Evolutionary conservation across 345 rosid genomes (phyloP).

Genomic region (Citrus trifoliata): DNA sequence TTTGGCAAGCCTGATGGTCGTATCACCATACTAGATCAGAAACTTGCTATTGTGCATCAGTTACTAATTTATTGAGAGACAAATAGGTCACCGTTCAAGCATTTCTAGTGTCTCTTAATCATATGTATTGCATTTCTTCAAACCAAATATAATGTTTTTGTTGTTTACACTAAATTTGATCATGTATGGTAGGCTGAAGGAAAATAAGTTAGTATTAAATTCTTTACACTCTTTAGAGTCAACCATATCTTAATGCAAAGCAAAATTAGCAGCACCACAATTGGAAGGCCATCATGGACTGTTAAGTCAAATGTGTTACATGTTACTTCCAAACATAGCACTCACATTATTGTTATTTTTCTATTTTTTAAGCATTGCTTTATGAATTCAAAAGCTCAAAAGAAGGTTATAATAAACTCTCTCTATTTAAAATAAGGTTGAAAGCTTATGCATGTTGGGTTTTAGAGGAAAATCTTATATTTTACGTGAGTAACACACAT

Average conservation of each 20-base stretch:
- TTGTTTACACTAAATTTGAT: neutral
- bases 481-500: neutral
- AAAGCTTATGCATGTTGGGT: neutral
- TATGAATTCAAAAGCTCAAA: neutral
- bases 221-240: slow-evolving; percentile 68
- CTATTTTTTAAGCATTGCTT: neutral
- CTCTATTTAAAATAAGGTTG: neutral
- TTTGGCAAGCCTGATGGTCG: slow-evolving; percentile 87
- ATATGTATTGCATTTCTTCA: no score
- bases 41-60: slow-evolving; percentile 67
- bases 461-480: neutral
- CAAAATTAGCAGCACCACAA: no score
- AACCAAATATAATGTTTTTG: neutral
- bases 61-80: slow-evolving; percentile 15
- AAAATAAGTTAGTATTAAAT: slow-evolving; percentile 51
- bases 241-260: neutral
- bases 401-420: neutral
- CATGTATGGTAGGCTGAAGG: slow-evolving; percentile 43
- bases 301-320: neutral
- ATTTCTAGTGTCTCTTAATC: neutral
- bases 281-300: slow-evolving; percentile 56
- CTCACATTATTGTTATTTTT: neutral
- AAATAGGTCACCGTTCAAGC: slow-evolving; percentile 36
- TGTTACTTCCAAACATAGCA: neutral
- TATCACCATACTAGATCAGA: slow-evolving; percentile 81